Conservation (phyloP, 768 basidiomycete species). For the Pholiota microspora region DNA sequence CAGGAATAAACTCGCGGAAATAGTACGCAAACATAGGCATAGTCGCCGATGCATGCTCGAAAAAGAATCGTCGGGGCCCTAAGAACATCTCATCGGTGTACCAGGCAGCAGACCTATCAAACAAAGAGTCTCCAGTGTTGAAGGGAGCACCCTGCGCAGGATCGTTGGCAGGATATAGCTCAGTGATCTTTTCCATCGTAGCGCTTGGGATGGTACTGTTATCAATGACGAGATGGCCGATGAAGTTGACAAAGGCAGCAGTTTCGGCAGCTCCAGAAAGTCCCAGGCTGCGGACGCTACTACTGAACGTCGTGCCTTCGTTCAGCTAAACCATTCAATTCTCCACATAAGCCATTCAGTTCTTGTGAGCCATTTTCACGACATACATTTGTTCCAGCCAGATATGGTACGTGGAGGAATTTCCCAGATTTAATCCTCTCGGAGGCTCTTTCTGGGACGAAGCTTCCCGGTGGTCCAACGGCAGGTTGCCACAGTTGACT, state of each 20-base stretch:
- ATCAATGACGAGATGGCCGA: constrained; percentile 50
- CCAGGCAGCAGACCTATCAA: constrained; percentile 54
- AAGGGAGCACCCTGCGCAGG: constrained; percentile 46
- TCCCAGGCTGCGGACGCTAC: constrained; percentile 33
- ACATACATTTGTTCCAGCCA: constrained; percentile 55
- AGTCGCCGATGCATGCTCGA: constrained; percentile 41
- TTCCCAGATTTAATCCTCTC: constrained; percentile 41
- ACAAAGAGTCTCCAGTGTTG: constrained; percentile 59
- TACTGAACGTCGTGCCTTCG: constrained; percentile 49
- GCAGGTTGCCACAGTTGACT: constrained; percentile 56
- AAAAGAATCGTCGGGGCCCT: constrained; percentile 46
- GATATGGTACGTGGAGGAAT: constrained; percentile 51
- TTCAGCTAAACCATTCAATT: constrained; percentile 36
- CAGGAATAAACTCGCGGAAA: constrained; percentile 58
- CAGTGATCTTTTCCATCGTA: constrained; percentile 34
- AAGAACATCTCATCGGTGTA: constrained; percentile 61
- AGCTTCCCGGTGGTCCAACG: constrained; percentile 49
- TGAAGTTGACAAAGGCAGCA: constrained; percentile 44
- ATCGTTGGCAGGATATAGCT: constrained; percentile 48
- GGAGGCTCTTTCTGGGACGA: constrained; percentile 46
- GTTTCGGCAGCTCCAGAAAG: constrained; percentile 40
- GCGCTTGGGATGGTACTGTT: constrained; percentile 43
- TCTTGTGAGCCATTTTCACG: neutral
- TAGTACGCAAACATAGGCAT: constrained; percentile 55
- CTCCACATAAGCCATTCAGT: neutral